Evolutionary conservation across 148 eudicot genomes (phyloP).

Genomic region (Arbutus unedo): DNA sequence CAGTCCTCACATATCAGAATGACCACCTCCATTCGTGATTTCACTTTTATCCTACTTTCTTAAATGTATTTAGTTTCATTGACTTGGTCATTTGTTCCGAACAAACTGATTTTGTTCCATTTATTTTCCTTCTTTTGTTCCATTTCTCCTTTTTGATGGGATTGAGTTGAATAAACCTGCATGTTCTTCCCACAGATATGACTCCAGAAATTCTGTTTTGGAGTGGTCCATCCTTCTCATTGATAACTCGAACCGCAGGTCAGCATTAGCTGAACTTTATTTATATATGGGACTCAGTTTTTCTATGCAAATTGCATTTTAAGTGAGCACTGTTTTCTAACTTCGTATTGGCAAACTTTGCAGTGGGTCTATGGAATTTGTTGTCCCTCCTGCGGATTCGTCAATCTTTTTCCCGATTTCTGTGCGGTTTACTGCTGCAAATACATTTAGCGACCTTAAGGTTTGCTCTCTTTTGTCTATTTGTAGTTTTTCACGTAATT

Average conservation of each 20-base stretch:
- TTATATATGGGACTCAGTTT: background rate
- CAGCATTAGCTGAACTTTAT: slow-evolving; percentile 9
- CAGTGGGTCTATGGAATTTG: slow-evolving; percentile 97
- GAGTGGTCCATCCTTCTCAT: slow-evolving; percentile 94
- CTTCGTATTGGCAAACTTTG: slow-evolving; percentile 20
- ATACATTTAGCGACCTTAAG: slow-evolving; percentile 86
- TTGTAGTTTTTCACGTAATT: background rate
- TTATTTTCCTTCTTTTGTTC: background rate
- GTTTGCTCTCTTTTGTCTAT: slow-evolving; percentile 27
- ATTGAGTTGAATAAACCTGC: background rate
- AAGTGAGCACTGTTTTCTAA: slow-evolving; percentile 2
- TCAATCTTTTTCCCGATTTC: slow-evolving; percentile 89
- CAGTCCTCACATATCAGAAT: background rate
- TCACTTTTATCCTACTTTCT: background rate
- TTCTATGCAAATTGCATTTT: background rate
- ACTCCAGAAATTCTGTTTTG: slow-evolving; percentile 77
- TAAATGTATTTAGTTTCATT: background rate
- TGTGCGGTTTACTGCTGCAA: slow-evolving; percentile 77
- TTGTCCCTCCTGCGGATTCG: slow-evolving; percentile 84
- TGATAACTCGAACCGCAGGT: slow-evolving; percentile 93
- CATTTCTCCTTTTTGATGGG: background rate
- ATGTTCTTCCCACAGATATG: slow-evolving; percentile 54
- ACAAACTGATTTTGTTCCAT: slow-evolving; percentile 1
- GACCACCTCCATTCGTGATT: background rate
- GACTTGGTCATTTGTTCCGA: background rate